A percentile compares a stretch with the other conserved stretches of the same genome.
Conservation (phyloP, 306 rosid genomes). For the Hippophae rhamnoides region DNA sequence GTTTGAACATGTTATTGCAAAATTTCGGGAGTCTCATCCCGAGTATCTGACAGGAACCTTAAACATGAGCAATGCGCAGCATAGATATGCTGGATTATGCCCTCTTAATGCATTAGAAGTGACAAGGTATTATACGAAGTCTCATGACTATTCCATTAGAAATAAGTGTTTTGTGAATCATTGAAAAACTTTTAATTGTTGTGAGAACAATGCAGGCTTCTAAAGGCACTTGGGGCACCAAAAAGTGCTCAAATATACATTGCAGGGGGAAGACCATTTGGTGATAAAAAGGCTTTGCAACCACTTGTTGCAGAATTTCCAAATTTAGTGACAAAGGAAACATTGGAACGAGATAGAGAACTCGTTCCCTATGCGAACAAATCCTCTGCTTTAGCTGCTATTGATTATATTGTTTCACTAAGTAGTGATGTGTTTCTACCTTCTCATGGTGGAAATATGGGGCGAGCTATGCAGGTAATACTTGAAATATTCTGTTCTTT, state of each 20-base stretch:
- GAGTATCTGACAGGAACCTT: slow-evolving; percentile 37
- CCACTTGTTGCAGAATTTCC: slow-evolving; percentile 42
- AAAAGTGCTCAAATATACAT: slow-evolving; percentile 28
- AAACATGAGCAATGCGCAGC: slow-evolving; percentile 31
- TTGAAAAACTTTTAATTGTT: not conserved
- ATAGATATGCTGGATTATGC: slow-evolving; percentile 39
- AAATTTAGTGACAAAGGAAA: slow-evolving; percentile 38
- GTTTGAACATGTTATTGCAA: slow-evolving; percentile 25
- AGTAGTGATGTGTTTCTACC: slow-evolving; percentile 46
- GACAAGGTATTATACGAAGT: slow-evolving; percentile 23
- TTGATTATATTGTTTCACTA: slow-evolving; percentile 45
- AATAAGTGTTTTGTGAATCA: not conserved
- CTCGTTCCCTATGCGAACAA: slow-evolving; percentile 33
- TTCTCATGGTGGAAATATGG: slow-evolving; percentile 55
- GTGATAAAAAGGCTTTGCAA: slow-evolving; percentile 33
- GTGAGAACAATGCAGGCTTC: slow-evolving; percentile 23
- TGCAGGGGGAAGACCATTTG: slow-evolving; percentile 54
- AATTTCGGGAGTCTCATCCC: slow-evolving; percentile 28
- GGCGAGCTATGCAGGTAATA: slow-evolving; percentile 42
- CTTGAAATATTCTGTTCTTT: too few relatives aligned
- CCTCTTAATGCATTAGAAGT: slow-evolving; percentile 45
- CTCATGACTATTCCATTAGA: not conserved
- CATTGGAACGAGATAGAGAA: slow-evolving; percentile 34
- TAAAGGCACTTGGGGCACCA: slow-evolving; percentile 50
- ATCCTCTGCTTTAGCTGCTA: slow-evolving; percentile 49